Percentiles rank a stretch among this genome's conserved stretches.
Conservation (phyloP, 2,329 filamentous ascomycete genomes). For the Talaromyces funiculosus region DNA sequence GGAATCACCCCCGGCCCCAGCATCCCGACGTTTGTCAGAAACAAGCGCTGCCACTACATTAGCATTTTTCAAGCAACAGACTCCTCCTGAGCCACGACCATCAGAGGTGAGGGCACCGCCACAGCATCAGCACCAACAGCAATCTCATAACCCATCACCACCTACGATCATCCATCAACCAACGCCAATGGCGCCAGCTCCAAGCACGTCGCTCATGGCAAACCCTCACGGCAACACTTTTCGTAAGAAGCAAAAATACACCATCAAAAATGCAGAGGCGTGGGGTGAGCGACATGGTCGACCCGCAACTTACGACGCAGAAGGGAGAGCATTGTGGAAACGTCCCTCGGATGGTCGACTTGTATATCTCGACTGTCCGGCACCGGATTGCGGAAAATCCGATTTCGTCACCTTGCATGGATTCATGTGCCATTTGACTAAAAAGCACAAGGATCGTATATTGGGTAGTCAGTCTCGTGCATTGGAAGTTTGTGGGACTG, state of each 20-base stretch:
- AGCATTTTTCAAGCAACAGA: conserved; percentile 39
- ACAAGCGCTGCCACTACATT: conserved; percentile 38
- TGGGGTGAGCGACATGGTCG: conserved; percentile 39
- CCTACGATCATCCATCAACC: conserved; percentile 14
- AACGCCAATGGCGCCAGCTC: conserved; percentile 17
- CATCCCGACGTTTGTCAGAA: conserved; percentile 35
- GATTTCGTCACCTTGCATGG: conserved; percentile 39
- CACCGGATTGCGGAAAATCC: conserved; percentile 34
- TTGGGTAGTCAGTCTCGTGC: conserved; percentile 37
- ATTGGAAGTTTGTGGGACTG: conserved; percentile 35
- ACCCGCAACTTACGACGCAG: conserved; percentile 35
- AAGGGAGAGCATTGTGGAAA: conserved; percentile 36
- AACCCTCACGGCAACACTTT: conserved; percentile 21
- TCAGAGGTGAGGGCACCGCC: conserved; percentile 2
- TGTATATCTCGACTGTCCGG: conserved; percentile 36
- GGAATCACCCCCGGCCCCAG: conserved; percentile 35
- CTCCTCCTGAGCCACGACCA: conserved; percentile 33
- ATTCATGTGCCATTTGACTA: conserved; percentile 40
- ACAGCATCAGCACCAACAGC: conserved; percentile 1
- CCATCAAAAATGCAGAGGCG: conserved; percentile 38
- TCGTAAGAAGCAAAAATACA: conserved; percentile 38
- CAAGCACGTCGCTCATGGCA: conserved; percentile 1
- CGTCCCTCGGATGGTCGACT: conserved; percentile 34
- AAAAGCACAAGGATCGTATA: conserved; percentile 38
- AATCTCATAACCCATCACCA: conserved; percentile 15